Conservation (phyloP, 176 grass and related monocot genomes). For the Paspalum vaginatum region DNA sequence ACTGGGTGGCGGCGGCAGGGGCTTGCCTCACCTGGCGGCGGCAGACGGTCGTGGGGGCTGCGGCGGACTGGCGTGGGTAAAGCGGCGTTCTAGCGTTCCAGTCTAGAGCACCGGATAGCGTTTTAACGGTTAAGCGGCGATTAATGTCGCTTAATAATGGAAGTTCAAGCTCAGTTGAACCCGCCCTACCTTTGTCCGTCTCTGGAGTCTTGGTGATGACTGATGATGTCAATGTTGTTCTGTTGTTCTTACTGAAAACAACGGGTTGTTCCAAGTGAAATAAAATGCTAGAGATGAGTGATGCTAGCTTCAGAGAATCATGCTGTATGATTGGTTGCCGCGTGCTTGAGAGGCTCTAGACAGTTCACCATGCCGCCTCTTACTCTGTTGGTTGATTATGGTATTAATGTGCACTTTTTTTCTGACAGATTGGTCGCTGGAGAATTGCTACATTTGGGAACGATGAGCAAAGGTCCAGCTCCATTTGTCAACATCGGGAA, state of each 20-base stretch:
- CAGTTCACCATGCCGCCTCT: neutral
- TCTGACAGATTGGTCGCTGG: neutral
- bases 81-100: too few species aligned
- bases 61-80: too few species aligned
- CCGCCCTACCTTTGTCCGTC: neutral
- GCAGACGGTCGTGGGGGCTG: too few species aligned
- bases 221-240: neutral
- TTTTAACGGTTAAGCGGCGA: too few species aligned
- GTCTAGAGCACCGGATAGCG: too few species aligned
- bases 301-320: neutral
- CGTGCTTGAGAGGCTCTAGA: neutral
- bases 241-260: neutral
- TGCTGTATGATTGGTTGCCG: neutral
- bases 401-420: neutral
- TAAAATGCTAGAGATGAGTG: neutral
- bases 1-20: too few species aligned
- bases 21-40: too few species aligned
- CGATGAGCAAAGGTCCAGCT: conserved; percentile 70
- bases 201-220: neutral
- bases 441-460: conserved; percentile 20
- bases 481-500: conserved; percentile 70
- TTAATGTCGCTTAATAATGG: neutral
- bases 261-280: neutral
- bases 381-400: neutral
- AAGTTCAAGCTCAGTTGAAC: neutral